phyloP scores from a whole-genome alignment of 352 stramenopile species.

The Halophytophthora batemanensis region DNA sequence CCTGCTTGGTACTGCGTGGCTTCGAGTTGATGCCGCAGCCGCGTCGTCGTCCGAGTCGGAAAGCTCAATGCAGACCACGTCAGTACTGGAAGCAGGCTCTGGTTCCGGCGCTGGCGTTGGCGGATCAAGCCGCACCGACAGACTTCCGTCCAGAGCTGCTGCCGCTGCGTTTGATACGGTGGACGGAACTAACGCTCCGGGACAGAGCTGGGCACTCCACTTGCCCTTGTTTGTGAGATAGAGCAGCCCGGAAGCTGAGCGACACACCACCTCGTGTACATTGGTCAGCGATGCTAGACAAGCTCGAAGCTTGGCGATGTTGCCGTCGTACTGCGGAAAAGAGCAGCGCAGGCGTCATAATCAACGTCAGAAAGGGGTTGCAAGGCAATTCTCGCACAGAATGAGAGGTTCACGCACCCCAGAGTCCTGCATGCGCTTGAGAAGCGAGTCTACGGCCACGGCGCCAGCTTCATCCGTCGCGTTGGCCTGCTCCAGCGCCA shows the following conservation, averaged over 20 bases:
- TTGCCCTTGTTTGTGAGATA: conserved; percentile 59
- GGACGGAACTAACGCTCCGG: conserved; percentile 16
- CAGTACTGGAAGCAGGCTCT: conserved; percentile 3
- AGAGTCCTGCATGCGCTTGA: conserved; percentile 44
- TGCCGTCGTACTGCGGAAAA: conserved; percentile 51
- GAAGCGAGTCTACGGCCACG: conserved; percentile 35
- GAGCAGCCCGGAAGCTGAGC: conserved; percentile 34
- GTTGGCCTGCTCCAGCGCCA: conserved; percentile 36
- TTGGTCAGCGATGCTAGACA: conserved; percentile 53
- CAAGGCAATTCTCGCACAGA: too few relatives aligned
- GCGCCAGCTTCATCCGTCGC: conserved; percentile 35
- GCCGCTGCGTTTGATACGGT: not conserved
- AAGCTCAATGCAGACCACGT: conserved; percentile 35
- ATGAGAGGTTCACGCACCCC: conserved; percentile 37
- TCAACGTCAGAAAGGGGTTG: not conserved
- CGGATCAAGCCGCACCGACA: not conserved
- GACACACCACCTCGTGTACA: conserved; percentile 57
- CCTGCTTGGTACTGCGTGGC: not conserved
- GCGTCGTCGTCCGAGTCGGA: conserved; percentile 40
- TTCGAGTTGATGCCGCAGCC: conserved; percentile 2
- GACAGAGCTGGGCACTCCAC: conserved; percentile 47
- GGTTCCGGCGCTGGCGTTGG: conserved; percentile 1
- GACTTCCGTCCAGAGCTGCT: too few relatives aligned
- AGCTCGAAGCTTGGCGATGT: conserved; percentile 41
- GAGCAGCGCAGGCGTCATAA: not conserved